A percentile compares a stretch with the other conserved stretches of the same genome.
Conservation (phyloP, 352 stramenopile genomes). For the Phytophthora brassicae region DNA sequence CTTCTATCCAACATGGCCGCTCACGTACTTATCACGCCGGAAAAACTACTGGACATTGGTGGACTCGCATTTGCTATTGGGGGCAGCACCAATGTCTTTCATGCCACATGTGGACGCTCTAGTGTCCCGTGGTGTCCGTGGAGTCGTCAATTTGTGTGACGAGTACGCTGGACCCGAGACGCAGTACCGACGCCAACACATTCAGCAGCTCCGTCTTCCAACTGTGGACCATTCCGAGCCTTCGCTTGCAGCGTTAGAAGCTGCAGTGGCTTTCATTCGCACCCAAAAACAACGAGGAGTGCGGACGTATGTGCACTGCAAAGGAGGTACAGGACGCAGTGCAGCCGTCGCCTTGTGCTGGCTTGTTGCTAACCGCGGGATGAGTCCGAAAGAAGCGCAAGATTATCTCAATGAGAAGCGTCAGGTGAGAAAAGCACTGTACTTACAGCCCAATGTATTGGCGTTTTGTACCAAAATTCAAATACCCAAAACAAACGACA, state of each 20-base stretch:
- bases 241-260: slow-evolving; percentile 61
- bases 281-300: slow-evolving; percentile 82
- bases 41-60: slow-evolving; percentile 90
- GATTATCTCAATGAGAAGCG: slow-evolving; percentile 87
- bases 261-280: slow-evolving; percentile 89
- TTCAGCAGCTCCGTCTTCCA: slow-evolving; percentile 88
- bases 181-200: slow-evolving; percentile 88
- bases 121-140: slow-evolving; percentile 77
- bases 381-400: slow-evolving; percentile 84
- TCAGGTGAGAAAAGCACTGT: slow-evolving; percentile 89
- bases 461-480: slow-evolving; percentile 73
- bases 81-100: slow-evolving; percentile 90
- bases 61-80: slow-evolving; percentile 91
- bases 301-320: slow-evolving; percentile 96
- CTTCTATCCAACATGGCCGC: slow-evolving; percentile 94
- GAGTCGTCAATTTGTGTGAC: slow-evolving; percentile 96
- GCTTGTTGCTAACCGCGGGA: slow-evolving; percentile 74
- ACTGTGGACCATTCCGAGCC: slow-evolving; percentile 91
- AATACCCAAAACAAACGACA: slow-evolving; percentile 1
- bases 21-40: slow-evolving; percentile 89
- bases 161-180: slow-evolving; percentile 91
- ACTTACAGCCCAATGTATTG: slow-evolving; percentile 86
- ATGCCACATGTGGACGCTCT: slow-evolving; percentile 85
- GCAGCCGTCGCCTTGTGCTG: slow-evolving; percentile 92
- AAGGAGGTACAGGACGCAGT: slow-evolving; percentile 93